phyloP scores from a whole-genome alignment of 2,329 filamentous ascomycete species.

The Fusarium domesticum region DNA sequence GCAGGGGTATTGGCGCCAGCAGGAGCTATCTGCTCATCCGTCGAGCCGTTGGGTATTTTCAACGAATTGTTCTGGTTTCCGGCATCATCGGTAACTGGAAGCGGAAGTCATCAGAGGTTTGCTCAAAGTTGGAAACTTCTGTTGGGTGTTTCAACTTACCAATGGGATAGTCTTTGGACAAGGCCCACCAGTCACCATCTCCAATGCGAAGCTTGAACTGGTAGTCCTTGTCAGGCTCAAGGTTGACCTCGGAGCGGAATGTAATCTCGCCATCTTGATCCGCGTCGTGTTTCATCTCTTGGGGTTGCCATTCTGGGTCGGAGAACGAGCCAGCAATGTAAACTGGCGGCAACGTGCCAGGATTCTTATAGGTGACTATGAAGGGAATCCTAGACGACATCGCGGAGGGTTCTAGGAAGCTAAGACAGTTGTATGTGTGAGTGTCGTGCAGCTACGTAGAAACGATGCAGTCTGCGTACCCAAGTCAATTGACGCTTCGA shows the following conservation, averaged over 20 bases:
- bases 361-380: slow-evolving; percentile 59
- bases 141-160: slow-evolving; percentile 44
- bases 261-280: slow-evolving; percentile 52
- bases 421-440: slow-evolving; percentile 4
- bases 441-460: background rate
- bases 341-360: slow-evolving; percentile 62
- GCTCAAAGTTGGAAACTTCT: background rate
- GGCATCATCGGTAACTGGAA: slow-evolving; percentile 38
- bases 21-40: slow-evolving; percentile 13
- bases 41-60: slow-evolving; percentile 22
- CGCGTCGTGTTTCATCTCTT: slow-evolving; percentile 60
- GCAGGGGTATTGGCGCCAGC: slow-evolving; percentile 10
- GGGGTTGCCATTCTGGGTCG: slow-evolving; percentile 61
- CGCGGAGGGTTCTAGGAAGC: slow-evolving; percentile 3
- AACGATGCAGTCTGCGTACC: background rate
- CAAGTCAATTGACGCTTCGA: background rate
- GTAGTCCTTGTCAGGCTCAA: slow-evolving; percentile 56
- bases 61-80: slow-evolving; percentile 51
- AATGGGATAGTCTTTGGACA: slow-evolving; percentile 60
- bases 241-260: slow-evolving; percentile 56
- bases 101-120: slow-evolving; percentile 5
- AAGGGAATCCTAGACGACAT: slow-evolving; percentile 38
- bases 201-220: slow-evolving; percentile 75
- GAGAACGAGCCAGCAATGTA: slow-evolving; percentile 70
- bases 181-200: slow-evolving; percentile 64